Evolutionary conservation across 805 yeast species (phyloP).

Genomic region (Cyberlindnera petersonii): DNA sequence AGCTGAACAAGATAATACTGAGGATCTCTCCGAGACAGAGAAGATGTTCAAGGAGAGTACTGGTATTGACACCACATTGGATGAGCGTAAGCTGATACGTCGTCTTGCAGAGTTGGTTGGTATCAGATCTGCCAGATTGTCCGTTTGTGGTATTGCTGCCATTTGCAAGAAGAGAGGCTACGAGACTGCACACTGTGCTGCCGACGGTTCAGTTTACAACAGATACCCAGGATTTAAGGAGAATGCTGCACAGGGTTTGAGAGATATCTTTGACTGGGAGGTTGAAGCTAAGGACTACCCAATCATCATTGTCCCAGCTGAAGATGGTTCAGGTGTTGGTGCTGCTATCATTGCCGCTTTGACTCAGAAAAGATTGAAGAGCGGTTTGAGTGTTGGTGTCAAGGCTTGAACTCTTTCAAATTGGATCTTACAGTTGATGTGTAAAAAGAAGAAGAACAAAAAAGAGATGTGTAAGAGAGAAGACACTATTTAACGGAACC

Average conservation of each 20-base stretch:
- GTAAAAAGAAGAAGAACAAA: neutral
- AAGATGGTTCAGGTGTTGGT: slow-evolving; percentile 98
- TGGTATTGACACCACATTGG: slow-evolving; percentile 59
- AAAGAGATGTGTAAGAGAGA: neutral
- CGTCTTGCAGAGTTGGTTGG: slow-evolving; percentile 84
- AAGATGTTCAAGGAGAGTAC: slow-evolving; percentile 58
- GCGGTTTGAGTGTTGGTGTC: slow-evolving; percentile 67
- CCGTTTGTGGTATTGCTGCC: slow-evolving; percentile 94
- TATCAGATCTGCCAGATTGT: slow-evolving; percentile 86
- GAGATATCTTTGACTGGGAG: slow-evolving; percentile 85
- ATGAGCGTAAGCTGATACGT: slow-evolving; percentile 81
- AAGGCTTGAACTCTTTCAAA: slow-evolving; percentile 5
- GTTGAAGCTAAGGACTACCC: slow-evolving; percentile 56
- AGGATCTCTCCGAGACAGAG: slow-evolving; percentile 72
- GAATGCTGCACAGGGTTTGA: slow-evolving; percentile 83
- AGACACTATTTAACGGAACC: neutral
- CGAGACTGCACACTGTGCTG: slow-evolving; percentile 81
- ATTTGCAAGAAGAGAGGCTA: slow-evolving; percentile 82
- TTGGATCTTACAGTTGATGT: slow-evolving; percentile 5
- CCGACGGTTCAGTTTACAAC: slow-evolving; percentile 95
- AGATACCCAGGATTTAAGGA: slow-evolving; percentile 88
- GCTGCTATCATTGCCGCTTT: slow-evolving; percentile 98
- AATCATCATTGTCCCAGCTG: slow-evolving; percentile 82
- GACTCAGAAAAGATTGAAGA: slow-evolving; percentile 71
- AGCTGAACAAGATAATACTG: slow-evolving; percentile 86